Evolutionary conservation across 495 filamentous ascomycete species (phyloP).

Genomic region (Aspergillus funiculosus): DNA sequence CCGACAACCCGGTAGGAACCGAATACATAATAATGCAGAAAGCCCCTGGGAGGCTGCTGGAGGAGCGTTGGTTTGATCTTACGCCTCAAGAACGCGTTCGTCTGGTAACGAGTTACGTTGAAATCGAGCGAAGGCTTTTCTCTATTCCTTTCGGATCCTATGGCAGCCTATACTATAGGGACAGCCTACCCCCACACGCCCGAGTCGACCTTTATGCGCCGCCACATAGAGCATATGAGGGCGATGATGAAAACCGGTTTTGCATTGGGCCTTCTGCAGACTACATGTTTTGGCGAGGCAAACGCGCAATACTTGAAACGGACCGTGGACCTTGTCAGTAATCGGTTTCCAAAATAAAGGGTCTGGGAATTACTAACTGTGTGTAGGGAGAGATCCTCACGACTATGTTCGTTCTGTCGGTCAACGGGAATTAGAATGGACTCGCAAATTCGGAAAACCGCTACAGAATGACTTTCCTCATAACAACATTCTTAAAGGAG

Average conservation of each 20-base stretch:
- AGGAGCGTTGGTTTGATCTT: no score
- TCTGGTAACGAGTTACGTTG: slow-evolving; percentile 8
- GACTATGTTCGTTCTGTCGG: neutral
- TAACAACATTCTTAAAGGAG: neutral
- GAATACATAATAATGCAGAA: no score
- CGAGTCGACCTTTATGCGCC: neutral
- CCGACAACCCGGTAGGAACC: no score
- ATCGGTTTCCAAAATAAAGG: no score
- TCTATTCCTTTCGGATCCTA: slow-evolving; percentile 3
- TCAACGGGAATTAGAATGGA: slow-evolving; percentile 1
- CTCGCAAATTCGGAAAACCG: neutral
- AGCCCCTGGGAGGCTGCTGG: no score
- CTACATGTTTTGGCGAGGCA: no score
- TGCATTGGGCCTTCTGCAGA: no score
- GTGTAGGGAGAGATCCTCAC: slow-evolving; percentile 1
- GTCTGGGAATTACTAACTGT: no score
- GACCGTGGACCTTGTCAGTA: no score
- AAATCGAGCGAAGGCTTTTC: slow-evolving; percentile 7
- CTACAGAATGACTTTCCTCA: slow-evolving; percentile 1
- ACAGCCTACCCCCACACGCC: neutral
- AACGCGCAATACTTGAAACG: no score
- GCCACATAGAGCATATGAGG: neutral
- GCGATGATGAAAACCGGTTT: no score
- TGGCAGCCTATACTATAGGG: slow-evolving; percentile 6
- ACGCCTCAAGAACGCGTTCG: neutral